A percentile compares a stretch with the other conserved stretches of the same genome.
Conservation (phyloP, 2,329 filamentous ascomycete genomes). For the Verticillium nonalfalfae region DNA sequence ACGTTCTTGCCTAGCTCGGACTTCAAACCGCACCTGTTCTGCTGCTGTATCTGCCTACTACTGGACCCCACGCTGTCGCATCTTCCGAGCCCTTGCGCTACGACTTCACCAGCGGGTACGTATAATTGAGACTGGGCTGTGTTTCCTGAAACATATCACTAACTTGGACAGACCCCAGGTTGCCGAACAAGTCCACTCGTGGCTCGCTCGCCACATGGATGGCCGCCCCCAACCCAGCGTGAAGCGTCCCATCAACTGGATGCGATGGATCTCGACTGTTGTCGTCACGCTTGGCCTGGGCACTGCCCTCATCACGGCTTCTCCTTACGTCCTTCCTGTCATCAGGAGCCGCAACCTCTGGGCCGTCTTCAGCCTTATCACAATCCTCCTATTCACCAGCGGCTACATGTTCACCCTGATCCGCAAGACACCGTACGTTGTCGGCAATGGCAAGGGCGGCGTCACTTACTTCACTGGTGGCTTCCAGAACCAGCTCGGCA, state of each 20-base stretch:
- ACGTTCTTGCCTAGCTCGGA: constrained; percentile 56
- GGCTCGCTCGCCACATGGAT: constrained; percentile 75
- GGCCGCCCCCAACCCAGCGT: constrained; percentile 71
- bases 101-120: constrained; percentile 78
- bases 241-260: constrained; percentile 80
- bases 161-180: constrained; percentile 51
- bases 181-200: constrained; percentile 73
- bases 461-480: constrained; percentile 86
- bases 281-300: constrained; percentile 64
- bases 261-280: constrained; percentile 61
- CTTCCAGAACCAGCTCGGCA: constrained; percentile 88
- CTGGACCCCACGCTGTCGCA: constrained; percentile 69
- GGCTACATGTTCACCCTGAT: constrained; percentile 99
- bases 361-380: constrained; percentile 83
- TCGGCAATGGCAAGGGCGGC: constrained; percentile 76
- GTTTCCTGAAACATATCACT: background rate
- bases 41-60: constrained; percentile 78
- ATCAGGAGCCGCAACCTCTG: constrained; percentile 89
- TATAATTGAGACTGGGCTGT: background rate
- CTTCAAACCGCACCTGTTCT: constrained; percentile 93
- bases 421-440: constrained; percentile 87
- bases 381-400: constrained; percentile 86
- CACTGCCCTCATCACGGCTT: constrained; percentile 64
- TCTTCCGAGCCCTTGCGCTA: constrained; percentile 67
- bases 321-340: constrained; percentile 73